Evolutionary conservation across 768 basidiomycete genomes (phyloP).

Genomic region (Amylocystis lapponica): DNA sequence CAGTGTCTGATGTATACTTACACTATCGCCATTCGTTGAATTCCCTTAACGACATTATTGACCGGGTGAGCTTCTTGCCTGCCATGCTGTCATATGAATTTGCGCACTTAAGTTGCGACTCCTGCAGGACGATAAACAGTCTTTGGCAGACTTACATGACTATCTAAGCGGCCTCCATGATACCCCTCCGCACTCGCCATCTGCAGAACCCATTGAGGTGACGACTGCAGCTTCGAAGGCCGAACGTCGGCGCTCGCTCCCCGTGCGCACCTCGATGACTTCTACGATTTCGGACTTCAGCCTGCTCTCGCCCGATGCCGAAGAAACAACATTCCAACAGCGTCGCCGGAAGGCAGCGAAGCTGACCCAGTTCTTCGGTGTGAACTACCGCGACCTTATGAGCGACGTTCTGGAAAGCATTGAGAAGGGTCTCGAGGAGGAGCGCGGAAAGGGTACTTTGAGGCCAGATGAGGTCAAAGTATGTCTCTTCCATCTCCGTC

Average conservation of each 20-base stretch:
- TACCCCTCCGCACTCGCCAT: conserved; percentile 1
- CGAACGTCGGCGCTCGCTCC: conserved; percentile 68
- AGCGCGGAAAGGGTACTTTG: conserved; percentile 56
- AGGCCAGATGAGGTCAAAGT: conserved; percentile 70
- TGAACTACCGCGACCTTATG: conserved; percentile 75
- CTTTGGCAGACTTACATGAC: conserved; percentile 69
- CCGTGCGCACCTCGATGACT: conserved; percentile 53
- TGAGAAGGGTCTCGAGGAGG: conserved; percentile 69
- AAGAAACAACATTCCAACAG: conserved; percentile 52
- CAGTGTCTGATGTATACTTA: conserved; percentile 51
- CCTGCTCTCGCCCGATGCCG: conserved; percentile 26
- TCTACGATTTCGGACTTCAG: conserved; percentile 53
- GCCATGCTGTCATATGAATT: conserved; percentile 1
- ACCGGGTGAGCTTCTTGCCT: conserved; percentile 49
- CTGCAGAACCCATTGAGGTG: too few species aligned
- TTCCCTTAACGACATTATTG: conserved; percentile 75
- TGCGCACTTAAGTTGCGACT: background rate
- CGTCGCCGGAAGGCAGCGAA: conserved; percentile 76
- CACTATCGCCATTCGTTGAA: conserved; percentile 79
- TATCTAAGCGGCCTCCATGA: conserved; percentile 43
- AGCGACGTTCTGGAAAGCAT: conserved; percentile 76
- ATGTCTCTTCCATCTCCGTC: background rate
- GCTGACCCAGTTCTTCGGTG: conserved; percentile 83
- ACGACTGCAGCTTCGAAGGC: conserved; percentile 28
- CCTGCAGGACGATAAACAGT: conserved; percentile 65